These are phyloP conservation scores for Solanum dulcamara DNA, from an alignment of 257 asterid species.

Conservation along the genomic window DNA sequence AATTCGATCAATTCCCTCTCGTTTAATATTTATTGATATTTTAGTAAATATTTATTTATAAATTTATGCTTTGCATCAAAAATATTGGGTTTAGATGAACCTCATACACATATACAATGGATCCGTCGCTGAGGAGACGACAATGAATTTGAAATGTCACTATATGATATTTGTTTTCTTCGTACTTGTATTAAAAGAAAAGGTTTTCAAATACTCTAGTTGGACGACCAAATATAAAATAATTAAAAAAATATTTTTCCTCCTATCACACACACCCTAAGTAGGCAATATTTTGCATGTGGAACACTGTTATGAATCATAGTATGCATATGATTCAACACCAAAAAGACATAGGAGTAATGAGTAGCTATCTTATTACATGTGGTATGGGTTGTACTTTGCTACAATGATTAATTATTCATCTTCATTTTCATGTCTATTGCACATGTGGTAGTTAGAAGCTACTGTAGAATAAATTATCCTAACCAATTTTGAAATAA, in stretches of 20 bases:
- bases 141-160: neutral
- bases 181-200: neutral
- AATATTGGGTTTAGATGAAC: neutral
- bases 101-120: neutral
- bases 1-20: neutral
- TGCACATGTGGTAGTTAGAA: neutral
- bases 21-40: fast-evolving
- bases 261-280: fast-evolving
- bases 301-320: neutral
- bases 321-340: neutral
- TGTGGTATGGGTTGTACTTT: neutral
- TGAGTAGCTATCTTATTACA: neutral
- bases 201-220: neutral
- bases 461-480: neutral
- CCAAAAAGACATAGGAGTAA: neutral
- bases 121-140: fast-evolving
- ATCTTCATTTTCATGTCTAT: neutral
- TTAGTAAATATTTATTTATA: neutral
- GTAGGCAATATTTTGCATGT: neutral
- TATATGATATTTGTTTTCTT: neutral
- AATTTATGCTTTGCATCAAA: neutral
- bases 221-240: neutral
- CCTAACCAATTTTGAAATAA: neutral
- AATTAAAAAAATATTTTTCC: neutral
- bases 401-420: neutral